A percentile compares a stretch with the other conserved stretches of the same genome.
Evolutionary conservation across 2,329 filamentous ascomycete genomes (phyloP).

Genomic region (Aureobasidium uvarum): DNA sequence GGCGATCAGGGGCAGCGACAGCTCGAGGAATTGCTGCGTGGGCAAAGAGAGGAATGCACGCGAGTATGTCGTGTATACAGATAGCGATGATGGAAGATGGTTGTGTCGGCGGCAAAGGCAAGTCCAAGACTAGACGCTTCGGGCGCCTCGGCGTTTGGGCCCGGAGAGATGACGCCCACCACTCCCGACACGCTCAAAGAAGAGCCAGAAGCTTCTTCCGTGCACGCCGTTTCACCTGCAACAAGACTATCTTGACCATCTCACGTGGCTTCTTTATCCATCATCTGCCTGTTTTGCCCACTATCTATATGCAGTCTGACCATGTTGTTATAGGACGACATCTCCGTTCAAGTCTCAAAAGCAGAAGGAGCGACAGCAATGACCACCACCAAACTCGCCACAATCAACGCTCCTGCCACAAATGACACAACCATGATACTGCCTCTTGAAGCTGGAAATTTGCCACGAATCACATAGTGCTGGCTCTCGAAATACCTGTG

Average conservation of each 20-base stretch:
- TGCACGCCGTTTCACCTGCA: neutral
- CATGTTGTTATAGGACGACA: neutral
- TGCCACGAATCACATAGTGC: slow-evolving; percentile 74
- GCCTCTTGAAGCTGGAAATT: slow-evolving; percentile 75
- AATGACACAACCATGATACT: slow-evolving; percentile 68
- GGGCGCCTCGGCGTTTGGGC: slow-evolving; percentile 12
- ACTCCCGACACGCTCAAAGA: neutral
- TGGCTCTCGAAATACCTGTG: slow-evolving; percentile 75
- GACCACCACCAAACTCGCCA: slow-evolving; percentile 60
- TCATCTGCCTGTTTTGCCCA: too few relatives aligned
- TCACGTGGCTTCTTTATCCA: neutral
- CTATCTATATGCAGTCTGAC: neutral
- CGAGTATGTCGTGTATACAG: slow-evolving; percentile 6
- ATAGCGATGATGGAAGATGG: neutral
- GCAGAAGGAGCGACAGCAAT: slow-evolving; percentile 53
- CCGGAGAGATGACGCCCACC: slow-evolving; percentile 9
- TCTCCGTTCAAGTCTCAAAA: slow-evolving; percentile 40
- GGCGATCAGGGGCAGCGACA: neutral
- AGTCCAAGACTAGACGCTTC: neutral
- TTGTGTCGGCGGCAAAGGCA: neutral
- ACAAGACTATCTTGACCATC: neutral
- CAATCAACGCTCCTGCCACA: slow-evolving; percentile 60
- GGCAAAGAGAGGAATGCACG: neutral
- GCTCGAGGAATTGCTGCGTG: neutral
- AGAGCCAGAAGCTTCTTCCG: slow-evolving; percentile 17